Evolutionary conservation across 129 eudicot genomes (phyloP), one percentile per base, ranked within the genome.

Genomic region (Scalesia atractyloides): DNA sequence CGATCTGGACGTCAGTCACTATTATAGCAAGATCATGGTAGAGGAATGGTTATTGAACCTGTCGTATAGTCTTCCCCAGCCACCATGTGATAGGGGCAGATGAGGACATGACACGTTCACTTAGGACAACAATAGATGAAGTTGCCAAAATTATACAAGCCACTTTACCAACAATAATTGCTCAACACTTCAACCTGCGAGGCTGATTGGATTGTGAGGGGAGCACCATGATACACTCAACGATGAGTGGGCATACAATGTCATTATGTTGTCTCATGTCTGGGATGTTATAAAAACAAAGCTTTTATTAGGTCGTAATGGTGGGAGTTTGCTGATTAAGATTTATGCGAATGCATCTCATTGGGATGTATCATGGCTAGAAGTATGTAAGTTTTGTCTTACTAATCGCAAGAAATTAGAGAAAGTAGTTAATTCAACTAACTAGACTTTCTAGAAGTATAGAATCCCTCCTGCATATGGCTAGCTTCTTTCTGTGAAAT

Each of bases 381-480:
- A 12, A 26, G 18, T 59, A 24, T 24, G 39, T 24, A 24, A 24
- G 16, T 5, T 12, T 8, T 2, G 52, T 34, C 73, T 47, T 47
- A 46, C 49, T 66, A 66, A 19, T 9, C 5, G 4, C 26, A 44
- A 46, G 57, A 66, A 58, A 41, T 26, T n/a, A 26, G 24, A 30
- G 34, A 57, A 57, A 15, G n/a, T 57, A 57, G 22, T 10, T 20
- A 8, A 33, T 10, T 22, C 20, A 14, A 56, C 62, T 8, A 20
- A 19, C 14, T 56, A 9, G 15, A 56, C 11, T 0, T 56, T 56
- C 20, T 10, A 56, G 36, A 56, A 56, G 10, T 56, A 56, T 19
- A 56, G 10, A 30, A 30, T 30, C 34, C 34, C 17, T 47, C 24
- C n/a, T 43, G 58, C 68, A 58, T 58, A 72, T 43, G 66, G 76